Base-by-base conservation (phyloP, 192 early-diverging fungal genomes). In the Entrophospora sp. region DNA sequence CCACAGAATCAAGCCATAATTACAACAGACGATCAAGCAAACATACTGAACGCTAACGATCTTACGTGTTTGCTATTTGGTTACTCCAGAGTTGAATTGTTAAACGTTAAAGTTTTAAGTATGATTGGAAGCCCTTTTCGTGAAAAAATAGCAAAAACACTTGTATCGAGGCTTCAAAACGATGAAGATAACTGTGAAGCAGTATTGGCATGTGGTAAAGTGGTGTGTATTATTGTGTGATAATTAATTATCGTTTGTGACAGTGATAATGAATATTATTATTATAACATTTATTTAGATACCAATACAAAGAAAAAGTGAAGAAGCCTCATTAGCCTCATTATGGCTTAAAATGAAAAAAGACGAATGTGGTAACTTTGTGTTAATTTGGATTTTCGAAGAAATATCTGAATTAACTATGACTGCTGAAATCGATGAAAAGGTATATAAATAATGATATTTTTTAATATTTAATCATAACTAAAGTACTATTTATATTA, bases 331-430 rank as follows among this genome's bases (percentile, higher is more conserved):
- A 38, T 76, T 81, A 48, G 85, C 85, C 16, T 81, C 81, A 5
- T 66, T 86, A 9, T 86, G 85, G 85, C 73, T 86, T 30, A 86
- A 86, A 44, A 75, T 75, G 18, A 81, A 81, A 49, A 73, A 38
- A 37, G 76, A 77, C 46, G 64, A 73, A 31, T 25, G 43, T 46
- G 82, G 76, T 2, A 66, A 75, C 20, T 42, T 56, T 4, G 66
- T 86, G 27, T 79, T 77, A 24, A 81, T 86, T 4, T 86, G 84
- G 84, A 79, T 86, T 31, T 81, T 86, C 64, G 83, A 86, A 56
- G 81, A 84, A 40, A 83, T 84, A 38, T 72, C 74, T 22, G 83
- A 86, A 63, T 70, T 68, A 0, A 73, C 65, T n/a, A 74, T 79
- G 20, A 61, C 61, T 25, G 60, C 64, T 27, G 71, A 73, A 48